These are phyloP conservation scores for Bothriochloa decipiens DNA, from an alignment of 176 grass and related monocot genomes.

Conservation along the genomic window DNA sequence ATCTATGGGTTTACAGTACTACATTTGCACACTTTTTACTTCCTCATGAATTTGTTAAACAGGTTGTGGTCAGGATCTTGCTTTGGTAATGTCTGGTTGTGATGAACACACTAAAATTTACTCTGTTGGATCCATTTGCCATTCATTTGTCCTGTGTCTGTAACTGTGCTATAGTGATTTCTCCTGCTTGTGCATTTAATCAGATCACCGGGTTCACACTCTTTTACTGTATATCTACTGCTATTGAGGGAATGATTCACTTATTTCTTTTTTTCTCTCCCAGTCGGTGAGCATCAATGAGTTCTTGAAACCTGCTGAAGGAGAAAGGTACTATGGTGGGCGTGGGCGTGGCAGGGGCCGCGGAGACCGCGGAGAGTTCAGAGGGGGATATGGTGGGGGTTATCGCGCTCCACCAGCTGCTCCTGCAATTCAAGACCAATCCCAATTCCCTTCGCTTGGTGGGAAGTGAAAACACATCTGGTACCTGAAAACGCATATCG, in stretches of 20 bases:
- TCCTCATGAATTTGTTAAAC: too few relatives aligned
- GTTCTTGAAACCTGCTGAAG: constrained; percentile 86
- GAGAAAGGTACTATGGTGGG: constrained; percentile 65
- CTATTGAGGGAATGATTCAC: not conserved
- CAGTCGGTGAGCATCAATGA: constrained; percentile 83
- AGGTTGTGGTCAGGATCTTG: too few relatives aligned
- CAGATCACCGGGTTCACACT: not conserved
- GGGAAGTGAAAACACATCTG: constrained; percentile 57
- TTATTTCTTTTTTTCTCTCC: not conserved
- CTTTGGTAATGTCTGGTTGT: too few relatives aligned
- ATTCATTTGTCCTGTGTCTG: not conserved
- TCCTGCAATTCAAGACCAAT: constrained; percentile 71
- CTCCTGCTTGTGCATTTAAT: not conserved
- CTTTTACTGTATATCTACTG: too few relatives aligned
- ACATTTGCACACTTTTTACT: too few relatives aligned
- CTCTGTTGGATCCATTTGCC: not conserved
- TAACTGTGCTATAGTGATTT: not conserved
- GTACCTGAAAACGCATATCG: not conserved
- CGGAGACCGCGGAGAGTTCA: constrained; percentile 57
- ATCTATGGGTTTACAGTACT: too few relatives aligned
- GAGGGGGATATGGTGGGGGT: constrained; percentile 49
- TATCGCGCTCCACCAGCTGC: constrained; percentile 35
- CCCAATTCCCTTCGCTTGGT: constrained; percentile 78
- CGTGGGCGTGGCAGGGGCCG: constrained; percentile 74
- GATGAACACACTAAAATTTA: not conserved